Evolutionary conservation across 345 rosid genomes (phyloP), one percentile per base, ranked within the genome.

Genomic region (thale cress (Arabidopsis thaliana)): DNA sequence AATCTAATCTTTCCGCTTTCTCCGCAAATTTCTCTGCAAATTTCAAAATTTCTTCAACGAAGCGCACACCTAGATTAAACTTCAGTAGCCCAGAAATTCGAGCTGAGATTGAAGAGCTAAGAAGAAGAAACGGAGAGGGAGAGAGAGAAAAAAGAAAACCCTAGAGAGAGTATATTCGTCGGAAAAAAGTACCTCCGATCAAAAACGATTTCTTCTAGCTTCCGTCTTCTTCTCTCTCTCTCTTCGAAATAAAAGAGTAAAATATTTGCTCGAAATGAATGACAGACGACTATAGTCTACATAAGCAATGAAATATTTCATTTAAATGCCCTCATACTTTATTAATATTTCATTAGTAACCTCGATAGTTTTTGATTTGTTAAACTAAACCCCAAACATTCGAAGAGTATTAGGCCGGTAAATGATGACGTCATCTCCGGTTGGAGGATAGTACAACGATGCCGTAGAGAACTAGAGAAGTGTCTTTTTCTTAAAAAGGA

Each of bases 171-270:
- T 25, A 34, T 65, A 53, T 13, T 72, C 65, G 48, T 23, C 81
- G 73, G 77, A 6, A 28, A 56, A 75, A 24, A 50, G 58, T 66
- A 78, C 77, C 81, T 72, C 78, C 70, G 81, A 78, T 78, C 78
- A 72, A 67, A 53, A 78, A 52, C 38, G 49, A n/a, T 23, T 62
- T 63, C 51, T 40, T 53, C 70, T 4, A 20, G 9, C 77, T 51
- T n/a, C 51, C 53, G 51, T 42, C 37, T 62, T 10, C 61, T 28
- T 66, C 66, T 75, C 79, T 58, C 67, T 42, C 55, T 69, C 73
- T 60, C 71, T 61, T 14, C 46, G 11, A 51, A 41, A 51, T 60
- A 30, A 51, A 51, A 59, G 23, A 32, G 22, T 37, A 56, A 69
- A 52, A 28, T 5, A 8, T 20, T 13, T 38, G 2, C 65, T 32